Evolutionary conservation across 495 filamentous ascomycete genomes (phyloP).

Genomic region (Xylaria scruposa): DNA sequence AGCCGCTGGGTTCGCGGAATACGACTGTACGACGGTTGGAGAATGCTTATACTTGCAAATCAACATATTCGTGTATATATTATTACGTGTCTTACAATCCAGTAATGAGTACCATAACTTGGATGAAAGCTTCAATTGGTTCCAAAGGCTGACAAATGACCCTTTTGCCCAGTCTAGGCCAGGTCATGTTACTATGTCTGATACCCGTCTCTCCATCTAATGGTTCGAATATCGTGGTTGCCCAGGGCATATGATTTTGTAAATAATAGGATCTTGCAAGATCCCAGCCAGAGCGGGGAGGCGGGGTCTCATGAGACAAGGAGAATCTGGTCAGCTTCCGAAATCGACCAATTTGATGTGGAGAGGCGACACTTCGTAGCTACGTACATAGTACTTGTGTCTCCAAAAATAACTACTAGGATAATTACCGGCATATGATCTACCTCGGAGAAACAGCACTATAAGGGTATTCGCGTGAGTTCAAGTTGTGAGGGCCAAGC

Average conservation of each 20-base stretch:
- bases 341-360: slow-evolving; percentile 7
- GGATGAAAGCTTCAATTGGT: background rate
- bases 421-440: slow-evolving; percentile 19
- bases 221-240: background rate
- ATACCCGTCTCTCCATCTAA: background rate
- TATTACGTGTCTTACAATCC: background rate
- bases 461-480: background rate
- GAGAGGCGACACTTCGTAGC: slow-evolving; percentile 3
- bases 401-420: slow-evolving; percentile 11
- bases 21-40: background rate
- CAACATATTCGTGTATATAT: background rate
- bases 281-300: background rate
- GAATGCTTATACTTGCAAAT: background rate
- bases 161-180: background rate
- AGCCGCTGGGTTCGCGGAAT: slow-evolving; percentile 7
- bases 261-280: background rate
- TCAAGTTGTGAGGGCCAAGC: background rate
- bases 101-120: background rate
- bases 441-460: slow-evolving; percentile 15
- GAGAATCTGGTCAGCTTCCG: slow-evolving; percentile 4
- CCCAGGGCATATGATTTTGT: slow-evolving; percentile 8
- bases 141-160: background rate
- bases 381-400: slow-evolving; percentile 4
- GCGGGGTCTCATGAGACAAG: background rate
- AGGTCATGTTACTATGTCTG: background rate